phyloP scores from a whole-genome alignment of 129 eudicot genomes.

The Arctium lappa region DNA sequence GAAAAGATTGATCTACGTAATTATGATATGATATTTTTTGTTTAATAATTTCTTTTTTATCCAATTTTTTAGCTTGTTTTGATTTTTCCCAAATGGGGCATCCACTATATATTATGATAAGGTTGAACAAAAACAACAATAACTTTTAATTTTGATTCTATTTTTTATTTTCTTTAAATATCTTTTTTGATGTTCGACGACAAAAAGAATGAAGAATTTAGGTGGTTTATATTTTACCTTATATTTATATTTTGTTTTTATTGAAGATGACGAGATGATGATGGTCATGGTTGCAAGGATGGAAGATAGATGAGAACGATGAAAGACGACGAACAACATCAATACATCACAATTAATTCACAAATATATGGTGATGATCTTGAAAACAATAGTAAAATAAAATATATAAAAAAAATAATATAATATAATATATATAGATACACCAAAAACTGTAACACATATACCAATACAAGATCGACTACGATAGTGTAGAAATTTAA shows the following conservation, averaged over 20 bases:
- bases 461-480: constrained; percentile 19
- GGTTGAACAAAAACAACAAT: background rate
- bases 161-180: background rate
- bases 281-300: background rate
- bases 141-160: background rate
- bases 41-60: background rate
- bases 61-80: background rate
- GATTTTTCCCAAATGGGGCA: background rate
- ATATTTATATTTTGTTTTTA: background rate
- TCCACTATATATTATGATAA: background rate
- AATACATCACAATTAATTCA: background rate
- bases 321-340: background rate
- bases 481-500: constrained; percentile 17
- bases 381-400: background rate
- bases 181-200: background rate
- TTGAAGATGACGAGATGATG: background rate
- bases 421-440: background rate
- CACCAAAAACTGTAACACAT: constrained; percentile 15
- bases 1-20: background rate
- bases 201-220: background rate
- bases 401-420: background rate
- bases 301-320: background rate
- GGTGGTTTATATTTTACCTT: background rate
- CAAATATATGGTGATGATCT: background rate
- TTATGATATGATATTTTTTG: background rate